Conservation (phyloP, 176 grass and related monocot genomes). For the Triticum turgidum region DNA sequence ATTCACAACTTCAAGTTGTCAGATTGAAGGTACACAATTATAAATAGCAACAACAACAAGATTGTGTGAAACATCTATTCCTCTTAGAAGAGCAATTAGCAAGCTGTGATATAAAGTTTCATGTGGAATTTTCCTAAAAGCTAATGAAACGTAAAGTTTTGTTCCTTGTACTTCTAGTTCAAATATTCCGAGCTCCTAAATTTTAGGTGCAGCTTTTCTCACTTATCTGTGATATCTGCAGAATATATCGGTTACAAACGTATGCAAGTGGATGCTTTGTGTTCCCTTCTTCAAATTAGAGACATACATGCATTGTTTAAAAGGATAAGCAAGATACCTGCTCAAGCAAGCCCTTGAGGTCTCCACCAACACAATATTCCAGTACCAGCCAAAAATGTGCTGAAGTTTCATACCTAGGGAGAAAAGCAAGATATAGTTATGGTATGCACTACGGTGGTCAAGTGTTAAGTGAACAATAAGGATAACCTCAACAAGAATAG, state of each 20-base stretch:
- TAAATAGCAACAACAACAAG: not conserved
- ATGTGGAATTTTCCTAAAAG: not conserved
- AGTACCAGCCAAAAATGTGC: slow-evolving; percentile 95
- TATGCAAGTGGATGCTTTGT: not conserved
- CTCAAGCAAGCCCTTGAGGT: slow-evolving; percentile 75
- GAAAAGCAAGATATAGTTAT: slow-evolving; percentile 14
- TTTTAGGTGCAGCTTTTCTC: not conserved
- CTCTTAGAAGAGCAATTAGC: not conserved
- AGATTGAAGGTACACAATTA: not conserved
- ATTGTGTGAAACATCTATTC: not conserved
- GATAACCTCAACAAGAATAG: slow-evolving; percentile 20
- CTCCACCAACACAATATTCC: slow-evolving; percentile 93
- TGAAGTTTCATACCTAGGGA: slow-evolving; percentile 85
- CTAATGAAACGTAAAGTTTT: not conserved
- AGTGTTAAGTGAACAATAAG: slow-evolving; percentile 9
- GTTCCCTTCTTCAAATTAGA: slow-evolving; percentile 25
- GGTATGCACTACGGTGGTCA: not conserved
- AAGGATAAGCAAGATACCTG: slow-evolving; percentile 53
- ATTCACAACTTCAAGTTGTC: not conserved
- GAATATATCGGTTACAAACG: not conserved
- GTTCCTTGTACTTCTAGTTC: not conserved
- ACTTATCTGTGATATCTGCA: slow-evolving; percentile 7
- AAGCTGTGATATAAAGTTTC: not conserved
- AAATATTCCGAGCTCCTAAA: not conserved
- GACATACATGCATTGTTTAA: not conserved